Percentiles rank a stretch among this genome's conserved stretches.
Conservation (phyloP, 2,329 filamentous ascomycete genomes). For the Lithohypha guttulata region DNA sequence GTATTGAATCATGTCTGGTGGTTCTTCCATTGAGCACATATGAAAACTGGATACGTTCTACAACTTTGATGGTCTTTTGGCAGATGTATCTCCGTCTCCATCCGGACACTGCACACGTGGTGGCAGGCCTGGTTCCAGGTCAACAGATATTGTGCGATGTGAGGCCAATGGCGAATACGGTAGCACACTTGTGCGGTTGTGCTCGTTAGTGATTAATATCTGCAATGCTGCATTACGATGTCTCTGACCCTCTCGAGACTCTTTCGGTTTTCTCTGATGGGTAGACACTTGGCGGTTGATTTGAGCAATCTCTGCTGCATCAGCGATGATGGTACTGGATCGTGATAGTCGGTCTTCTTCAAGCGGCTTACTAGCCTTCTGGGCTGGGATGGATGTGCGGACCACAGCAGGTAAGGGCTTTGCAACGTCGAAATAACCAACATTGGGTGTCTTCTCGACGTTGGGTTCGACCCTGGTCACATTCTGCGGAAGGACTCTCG, state of each 20-base stretch:
- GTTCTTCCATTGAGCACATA: too few relatives aligned
- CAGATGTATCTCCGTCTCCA: conserved; percentile 2
- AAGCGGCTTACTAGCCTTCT: background rate
- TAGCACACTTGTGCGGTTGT: background rate
- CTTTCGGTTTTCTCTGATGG: background rate
- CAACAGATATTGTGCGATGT: conserved; percentile 2
- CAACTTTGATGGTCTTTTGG: conserved; percentile 5
- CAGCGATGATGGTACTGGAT: conserved; percentile 7
- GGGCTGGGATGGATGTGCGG: background rate
- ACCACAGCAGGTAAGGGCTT: conserved; percentile 5
- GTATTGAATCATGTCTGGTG: too few relatives aligned
- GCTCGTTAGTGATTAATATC: conserved; percentile 4
- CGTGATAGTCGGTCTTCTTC: conserved; percentile 3
- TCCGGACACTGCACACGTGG: background rate
- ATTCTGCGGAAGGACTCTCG: background rate
- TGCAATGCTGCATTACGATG: conserved; percentile 6
- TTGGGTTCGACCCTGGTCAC: background rate
- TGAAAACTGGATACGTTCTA: too few relatives aligned
- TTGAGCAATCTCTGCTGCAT: conserved; percentile 8
- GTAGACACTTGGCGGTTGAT: conserved; percentile 5
- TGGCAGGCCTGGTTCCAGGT: background rate
- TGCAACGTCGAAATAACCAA: conserved; percentile 7
- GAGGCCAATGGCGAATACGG: conserved; percentile 1
- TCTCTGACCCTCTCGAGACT: background rate
- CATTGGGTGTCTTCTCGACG: background rate